phyloP scores from a whole-genome alignment of 2,329 filamentous ascomycete species.

The Colletotrichum eremochloae region DNA sequence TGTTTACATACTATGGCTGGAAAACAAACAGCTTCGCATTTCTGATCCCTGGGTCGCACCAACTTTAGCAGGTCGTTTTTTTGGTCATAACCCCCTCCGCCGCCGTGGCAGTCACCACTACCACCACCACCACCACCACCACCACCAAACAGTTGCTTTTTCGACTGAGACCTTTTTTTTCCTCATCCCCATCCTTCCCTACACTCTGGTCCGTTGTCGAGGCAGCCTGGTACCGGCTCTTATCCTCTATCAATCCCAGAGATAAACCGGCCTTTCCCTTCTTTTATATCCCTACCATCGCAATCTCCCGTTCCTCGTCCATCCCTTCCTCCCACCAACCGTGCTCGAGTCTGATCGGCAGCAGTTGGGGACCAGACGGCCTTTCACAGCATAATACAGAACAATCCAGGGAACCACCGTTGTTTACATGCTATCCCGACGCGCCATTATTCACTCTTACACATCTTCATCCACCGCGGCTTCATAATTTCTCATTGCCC shows the following conservation, averaged over 20 bases:
- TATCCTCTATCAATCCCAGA: slow-evolving; percentile 17
- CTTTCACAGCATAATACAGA: slow-evolving; percentile 6
- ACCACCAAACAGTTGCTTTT: slow-evolving; percentile 28
- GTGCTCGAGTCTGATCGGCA: slow-evolving; percentile 11
- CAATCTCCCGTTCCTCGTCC: slow-evolving; percentile 34
- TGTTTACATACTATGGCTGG: slow-evolving; percentile 31
- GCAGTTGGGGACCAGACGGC: slow-evolving; percentile 4
- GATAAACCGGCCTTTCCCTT: slow-evolving; percentile 35
- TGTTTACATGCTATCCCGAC: slow-evolving; percentile 36
- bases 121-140: slow-evolving; percentile 19
- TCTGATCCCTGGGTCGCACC: slow-evolving; percentile 32
- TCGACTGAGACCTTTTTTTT: slow-evolving; percentile 32
- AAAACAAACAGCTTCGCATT: slow-evolving; percentile 39
- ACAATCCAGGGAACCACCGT: slow-evolving; percentile 5
- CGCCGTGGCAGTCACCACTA: slow-evolving; percentile 34
- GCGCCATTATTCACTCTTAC: slow-evolving; percentile 31
- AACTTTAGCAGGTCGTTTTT: slow-evolving; percentile 35
- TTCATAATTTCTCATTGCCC: slow-evolving; percentile 28
- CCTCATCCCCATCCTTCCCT: slow-evolving; percentile 26
- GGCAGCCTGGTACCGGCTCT: slow-evolving; percentile 31
- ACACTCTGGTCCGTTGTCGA: slow-evolving; percentile 33
- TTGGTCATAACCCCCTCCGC: slow-evolving; percentile 37
- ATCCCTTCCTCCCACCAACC: slow-evolving; percentile 32
- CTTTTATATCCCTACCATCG: slow-evolving; percentile 24
- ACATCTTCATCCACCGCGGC: slow-evolving; percentile 32